Conservation (phyloP, 306 rosid species). For the Vachellia pachyceras region DNA sequence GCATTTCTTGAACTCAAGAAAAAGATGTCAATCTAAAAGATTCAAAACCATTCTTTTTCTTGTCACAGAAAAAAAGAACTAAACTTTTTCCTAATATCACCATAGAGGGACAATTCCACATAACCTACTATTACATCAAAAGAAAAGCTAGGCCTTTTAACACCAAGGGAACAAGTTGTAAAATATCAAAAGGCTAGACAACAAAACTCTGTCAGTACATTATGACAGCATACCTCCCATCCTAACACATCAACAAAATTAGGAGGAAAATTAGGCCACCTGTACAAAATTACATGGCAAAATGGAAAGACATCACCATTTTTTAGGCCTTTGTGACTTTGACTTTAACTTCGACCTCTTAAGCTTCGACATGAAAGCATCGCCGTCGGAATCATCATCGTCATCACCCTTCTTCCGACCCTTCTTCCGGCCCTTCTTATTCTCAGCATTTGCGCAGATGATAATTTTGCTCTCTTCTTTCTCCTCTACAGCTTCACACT, state of each 20-base stretch:
- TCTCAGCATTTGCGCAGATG: conserved; percentile 50
- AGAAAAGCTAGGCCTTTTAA: conserved; percentile 11
- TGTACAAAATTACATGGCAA: neutral
- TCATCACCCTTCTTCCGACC: conserved; percentile 51
- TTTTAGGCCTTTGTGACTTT: too few species aligned
- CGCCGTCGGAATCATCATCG: conserved; percentile 60
- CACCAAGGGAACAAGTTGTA: neutral
- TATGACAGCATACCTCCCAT: neutral
- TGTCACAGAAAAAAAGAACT: too few species aligned
- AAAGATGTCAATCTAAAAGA: neutral
- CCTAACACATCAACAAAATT: neutral
- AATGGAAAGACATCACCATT: neutral
- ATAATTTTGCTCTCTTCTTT: conserved; percentile 63
- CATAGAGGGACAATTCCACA: too few species aligned
- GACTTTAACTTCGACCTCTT: conserved; percentile 49
- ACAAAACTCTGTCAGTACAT: too few species aligned
- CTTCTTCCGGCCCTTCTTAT: conserved; percentile 60
- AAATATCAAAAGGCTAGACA: neutral
- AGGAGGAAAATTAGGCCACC: conserved; percentile 11
- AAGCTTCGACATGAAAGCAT: conserved; percentile 53
- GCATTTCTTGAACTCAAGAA: neutral
- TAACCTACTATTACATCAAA: neutral
- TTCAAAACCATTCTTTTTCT: neutral
- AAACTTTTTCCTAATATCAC: too few species aligned
- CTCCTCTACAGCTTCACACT: conserved; percentile 55